Evolutionary conservation across 2,329 filamentous ascomycete species (phyloP), one percentile per base, ranked within the genome.

Genomic region (Chaetomiaceae sp.): DNA sequence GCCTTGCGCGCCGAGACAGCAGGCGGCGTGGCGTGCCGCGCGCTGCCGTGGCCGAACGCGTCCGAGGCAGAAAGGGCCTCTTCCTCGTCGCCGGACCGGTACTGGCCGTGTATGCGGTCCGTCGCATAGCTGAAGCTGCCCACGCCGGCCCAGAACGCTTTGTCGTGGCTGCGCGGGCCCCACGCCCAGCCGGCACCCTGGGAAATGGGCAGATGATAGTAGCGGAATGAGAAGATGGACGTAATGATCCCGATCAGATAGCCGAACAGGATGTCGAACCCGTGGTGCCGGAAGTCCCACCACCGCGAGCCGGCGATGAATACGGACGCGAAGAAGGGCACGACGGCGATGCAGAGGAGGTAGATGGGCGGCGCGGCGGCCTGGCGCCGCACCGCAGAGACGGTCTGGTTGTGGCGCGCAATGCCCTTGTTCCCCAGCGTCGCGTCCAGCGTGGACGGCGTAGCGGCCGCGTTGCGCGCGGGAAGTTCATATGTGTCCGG

Each of bases 221-320:
- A 88, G 19, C 86, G 75, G 70, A 95, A 95, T 3, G 83, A 78
- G 56, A 91, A 81, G 62, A 83, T 82, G 17, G 86, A 78, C 30
- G 78, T 78, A 36, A 81, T 66, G 12, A 83, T 75, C 8, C 91
- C 91, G 51, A 96, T 84, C 11, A 86, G 55, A 45, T 83, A 85
- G n/a, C 91, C 91, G 52, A 86, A 88, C 2, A 96, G 68, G 54
- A 96, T 86, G 55, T 97, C 91, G 62, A 95, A 91, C n/a, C 84
- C 89, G 62, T 91, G 86, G 65, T 97, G 91, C 32, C 87, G 81
- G 68, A 84, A 94, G 64, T 96, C 84, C 49, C 84, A 89, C 77
- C 84, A 97, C 10, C 91, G 84, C 1, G 88, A 91, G 22, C 83
- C 79, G n/a, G 84, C 76, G 52, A 96, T 85, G 68, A 89, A 95